Evolutionary conservation across 2,329 filamentous ascomycete genomes (phyloP).

Genomic region (Orbilia blumenaviensis): DNA sequence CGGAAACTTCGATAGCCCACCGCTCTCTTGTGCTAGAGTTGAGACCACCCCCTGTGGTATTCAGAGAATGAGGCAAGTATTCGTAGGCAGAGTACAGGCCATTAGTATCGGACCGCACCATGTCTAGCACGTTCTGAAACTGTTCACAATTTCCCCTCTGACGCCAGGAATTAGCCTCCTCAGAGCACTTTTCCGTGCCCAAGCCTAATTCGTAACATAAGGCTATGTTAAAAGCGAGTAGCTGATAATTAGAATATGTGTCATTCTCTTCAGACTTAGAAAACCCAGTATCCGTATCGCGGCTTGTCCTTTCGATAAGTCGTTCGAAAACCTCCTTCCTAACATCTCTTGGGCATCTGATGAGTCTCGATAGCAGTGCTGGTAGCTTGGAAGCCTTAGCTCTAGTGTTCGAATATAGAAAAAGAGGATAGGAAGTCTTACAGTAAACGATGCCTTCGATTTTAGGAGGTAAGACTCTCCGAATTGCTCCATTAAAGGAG

Average conservation of each 20-base stretch:
- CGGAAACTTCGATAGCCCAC: too few relatives aligned
- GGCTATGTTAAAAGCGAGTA: not conserved
- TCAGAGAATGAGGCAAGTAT: not conserved
- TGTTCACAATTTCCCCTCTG: not conserved
- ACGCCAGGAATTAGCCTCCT: not conserved
- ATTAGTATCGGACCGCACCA: not conserved
- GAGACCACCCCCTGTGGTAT: too few relatives aligned
- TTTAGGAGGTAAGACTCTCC: not conserved
- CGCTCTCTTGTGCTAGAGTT: too few relatives aligned
- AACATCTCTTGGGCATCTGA: not conserved
- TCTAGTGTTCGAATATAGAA: not conserved
- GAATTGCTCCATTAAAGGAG: conserved; percentile 11
- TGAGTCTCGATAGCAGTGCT: not conserved
- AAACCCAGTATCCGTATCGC: not conserved
- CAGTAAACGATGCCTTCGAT: conserved; percentile 18
- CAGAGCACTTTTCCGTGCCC: not conserved
- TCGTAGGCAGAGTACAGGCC: not conserved
- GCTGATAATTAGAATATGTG: too few relatives aligned
- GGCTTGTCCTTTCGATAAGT: not conserved
- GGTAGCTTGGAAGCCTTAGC: not conserved
- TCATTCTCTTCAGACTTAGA: too few relatives aligned
- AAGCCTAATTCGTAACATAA: conserved; percentile 1
- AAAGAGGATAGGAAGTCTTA: not conserved
- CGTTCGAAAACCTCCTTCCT: not conserved
- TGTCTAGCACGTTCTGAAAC: not conserved